Evolutionary conservation across 495 filamentous ascomycete species (phyloP), one percentile per base, ranked within the genome.

Genomic region (Podospora appendiculata): DNA sequence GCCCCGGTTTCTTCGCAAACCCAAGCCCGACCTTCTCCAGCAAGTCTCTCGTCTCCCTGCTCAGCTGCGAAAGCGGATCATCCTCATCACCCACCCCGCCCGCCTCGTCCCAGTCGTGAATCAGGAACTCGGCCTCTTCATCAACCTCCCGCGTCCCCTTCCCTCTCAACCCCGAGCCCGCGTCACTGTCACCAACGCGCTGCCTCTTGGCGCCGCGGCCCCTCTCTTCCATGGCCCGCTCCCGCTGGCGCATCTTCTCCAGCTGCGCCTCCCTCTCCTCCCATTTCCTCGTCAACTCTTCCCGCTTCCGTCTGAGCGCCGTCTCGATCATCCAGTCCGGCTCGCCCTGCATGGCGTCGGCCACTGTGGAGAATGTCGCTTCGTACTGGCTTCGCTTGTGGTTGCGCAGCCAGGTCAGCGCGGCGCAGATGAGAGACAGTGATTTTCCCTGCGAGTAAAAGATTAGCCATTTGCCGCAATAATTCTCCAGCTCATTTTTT

Each of bases 401-500:
- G 57, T 90, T 82, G 43, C 93, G 86, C 8, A 97, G 75, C 94
- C 93, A 98, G 1, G 93, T 96, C 56, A 98, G 70, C 35, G 93
- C 82, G 47, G 84, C 85, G 70, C 93, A 98, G 56, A 98, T 95
- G 17, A 98, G 73, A 61, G 93, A 97, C 14, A 98, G 67, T 3
- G 94, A 96, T 81, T 98, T 98, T n/a, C 93, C 91, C 84, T 92
- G 51, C 12, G 25, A 46, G 12, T 14, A 11, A 14, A 6, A 5
- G 18, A 32, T n/a, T 13, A 32, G 12, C 43, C 25, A 25, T 25
- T 25, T n/a, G n/a, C n/a, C n/a, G n/a, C n/a, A n/a, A n/a, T n/a
- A n/a, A n/a, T n/a, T 25, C 5, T 25, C 25, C 25, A 25, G 2
- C 5, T 25, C 25, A 25, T 25, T 25, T 5, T 25, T 25, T 25